These are phyloP conservation scores for Hymenochaete sp. DNA, from an alignment of 1,284 basidiomycete species.

Conservation along the genomic window DNA sequence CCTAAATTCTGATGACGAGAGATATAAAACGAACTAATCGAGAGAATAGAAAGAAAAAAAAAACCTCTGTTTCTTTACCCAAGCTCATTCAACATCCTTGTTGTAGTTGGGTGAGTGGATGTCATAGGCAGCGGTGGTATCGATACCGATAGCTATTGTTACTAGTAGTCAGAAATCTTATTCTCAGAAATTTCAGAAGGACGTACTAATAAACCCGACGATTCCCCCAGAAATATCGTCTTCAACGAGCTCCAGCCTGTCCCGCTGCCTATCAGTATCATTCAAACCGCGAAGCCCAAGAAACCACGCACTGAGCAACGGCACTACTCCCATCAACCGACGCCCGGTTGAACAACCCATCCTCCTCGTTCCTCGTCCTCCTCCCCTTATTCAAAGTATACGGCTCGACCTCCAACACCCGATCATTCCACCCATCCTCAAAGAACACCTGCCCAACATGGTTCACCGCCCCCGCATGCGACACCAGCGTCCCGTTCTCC, in stretches of 20 bases:
- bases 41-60: too few relatives aligned
- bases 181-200: neutral
- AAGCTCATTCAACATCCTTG: conserved; percentile 3
- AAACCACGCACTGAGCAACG: conserved; percentile 22
- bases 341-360: conserved; percentile 23
- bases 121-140: conserved; percentile 11
- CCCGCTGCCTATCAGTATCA: neutral
- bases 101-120: conserved; percentile 14
- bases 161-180: neutral
- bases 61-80: too few relatives aligned
- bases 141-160: conserved; percentile 12
- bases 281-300: neutral
- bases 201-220: conserved; percentile 16
- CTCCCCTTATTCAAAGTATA: conserved; percentile 25
- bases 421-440: conserved; percentile 46
- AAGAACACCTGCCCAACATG: conserved; percentile 65
- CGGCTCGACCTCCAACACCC: conserved; percentile 25
- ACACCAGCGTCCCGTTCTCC: conserved; percentile 35
- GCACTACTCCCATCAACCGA: conserved; percentile 26
- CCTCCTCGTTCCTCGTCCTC: conserved; percentile 24
- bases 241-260: conserved; percentile 9
- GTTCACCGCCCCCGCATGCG: conserved; percentile 34
- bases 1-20: too few relatives aligned
- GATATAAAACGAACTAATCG: too few relatives aligned
- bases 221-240: conserved; percentile 11